Evolutionary conservation across 805 yeast genomes (phyloP), one percentile per base, ranked within the genome.

Genomic region (Yarrowia sp.): DNA sequence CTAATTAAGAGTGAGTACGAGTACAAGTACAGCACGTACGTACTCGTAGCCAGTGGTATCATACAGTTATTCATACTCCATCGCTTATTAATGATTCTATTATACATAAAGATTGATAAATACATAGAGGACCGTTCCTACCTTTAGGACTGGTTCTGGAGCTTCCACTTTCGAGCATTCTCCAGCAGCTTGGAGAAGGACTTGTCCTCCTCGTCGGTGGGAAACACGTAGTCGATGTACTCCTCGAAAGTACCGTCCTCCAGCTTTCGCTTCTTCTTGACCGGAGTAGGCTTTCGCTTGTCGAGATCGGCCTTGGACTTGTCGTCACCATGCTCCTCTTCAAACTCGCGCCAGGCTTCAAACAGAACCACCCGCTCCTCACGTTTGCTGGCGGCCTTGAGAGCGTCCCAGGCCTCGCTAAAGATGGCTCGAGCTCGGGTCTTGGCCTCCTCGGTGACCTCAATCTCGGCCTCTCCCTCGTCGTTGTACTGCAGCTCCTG

Each of bases 281-380:
- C 81, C 0, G 96, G 96, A 52, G 84, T 71, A 67, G 86, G 81
- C 28, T 73, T 73, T 16, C 56, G 24, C 19, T 35, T 46, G 9
- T 72, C 72, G 4, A 86, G 79, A 7, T 66, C 67, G 1, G 70
- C 72, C 14, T 76, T 67, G 0, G 82, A 68, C 6, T 76, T 78
- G 0, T 66, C 72, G 33, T 77, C 73, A 0, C 97, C 97, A 71
- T 90, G 84, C 1, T 73, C 73, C 43, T 75, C 69, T 70, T 91
- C 97, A 74, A 89, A 92, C 65, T 80, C 79, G 58, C 79, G 78
- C 80, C 86, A 83, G 0, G 89, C 85, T 63, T 88, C 86, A 16
- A 86, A 74, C 8, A 92, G 72, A 0, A 79, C 71, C 1, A 81
- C 75, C 56, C 93, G 79, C 21, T 80, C 80, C 19, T 81, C 80